Percentiles rank a stretch among this genome's conserved stretches.
phyloP scores from a whole-genome alignment of 2,329 filamentous ascomycete species.

The Colletotrichum godetiae region DNA sequence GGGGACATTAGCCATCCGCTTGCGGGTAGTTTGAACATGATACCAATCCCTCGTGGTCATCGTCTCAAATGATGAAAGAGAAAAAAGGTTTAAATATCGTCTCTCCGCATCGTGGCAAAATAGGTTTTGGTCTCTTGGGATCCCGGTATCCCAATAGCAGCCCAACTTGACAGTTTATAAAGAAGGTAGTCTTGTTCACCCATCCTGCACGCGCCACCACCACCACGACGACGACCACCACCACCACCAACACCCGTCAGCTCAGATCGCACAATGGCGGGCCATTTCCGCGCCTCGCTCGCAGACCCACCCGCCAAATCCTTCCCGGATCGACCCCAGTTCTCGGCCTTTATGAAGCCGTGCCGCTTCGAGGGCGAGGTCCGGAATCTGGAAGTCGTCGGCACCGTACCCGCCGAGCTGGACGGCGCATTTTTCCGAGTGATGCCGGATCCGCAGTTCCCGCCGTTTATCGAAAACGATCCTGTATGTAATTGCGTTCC shows the following conservation, averaged over 20 bases:
- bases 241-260: too few species aligned
- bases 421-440: constrained; percentile 46
- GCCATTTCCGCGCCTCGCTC: constrained; percentile 26
- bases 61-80: not conserved
- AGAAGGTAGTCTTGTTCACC: not conserved
- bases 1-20: not conserved
- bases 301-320: constrained; percentile 16
- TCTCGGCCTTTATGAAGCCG: constrained; percentile 33
- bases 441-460: constrained; percentile 54
- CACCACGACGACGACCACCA: too few species aligned
- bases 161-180: not conserved
- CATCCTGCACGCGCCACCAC: not conserved
- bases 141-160: not conserved
- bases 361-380: constrained; percentile 35
- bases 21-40: not conserved
- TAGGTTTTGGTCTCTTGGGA: not conserved
- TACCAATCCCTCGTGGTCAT: not conserved
- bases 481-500: not conserved
- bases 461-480: constrained; percentile 39
- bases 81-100: not conserved
- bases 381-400: constrained; percentile 36
- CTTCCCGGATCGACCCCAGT: constrained; percentile 30
- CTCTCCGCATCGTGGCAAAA: not conserved
- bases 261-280: constrained; percentile 3
- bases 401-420: constrained; percentile 38